Evolutionary conservation across 371 early-diverging fungal species (phyloP).

Genomic region (Dipsacomyces acuminosporus): DNA sequence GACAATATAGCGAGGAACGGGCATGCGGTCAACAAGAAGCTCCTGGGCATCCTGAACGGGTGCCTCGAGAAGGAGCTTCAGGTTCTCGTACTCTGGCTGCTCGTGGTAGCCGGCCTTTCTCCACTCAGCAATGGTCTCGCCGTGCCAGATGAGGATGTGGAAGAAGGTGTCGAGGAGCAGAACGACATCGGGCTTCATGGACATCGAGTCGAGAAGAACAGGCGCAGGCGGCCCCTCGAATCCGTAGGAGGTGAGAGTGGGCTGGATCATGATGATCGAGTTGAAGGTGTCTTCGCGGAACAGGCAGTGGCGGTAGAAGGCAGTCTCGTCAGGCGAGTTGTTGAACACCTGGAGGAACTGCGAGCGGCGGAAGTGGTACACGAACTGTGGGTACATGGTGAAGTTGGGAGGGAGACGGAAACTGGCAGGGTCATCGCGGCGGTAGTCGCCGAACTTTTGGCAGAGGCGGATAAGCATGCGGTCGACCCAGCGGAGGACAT

Average conservation of each 20-base stretch:
- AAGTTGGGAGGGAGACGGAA: constrained; percentile 94
- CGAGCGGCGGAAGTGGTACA: constrained; percentile 98
- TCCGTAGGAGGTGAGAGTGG: constrained; percentile 91
- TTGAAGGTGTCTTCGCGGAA: constrained; percentile 94
- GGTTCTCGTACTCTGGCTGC: constrained; percentile 86
- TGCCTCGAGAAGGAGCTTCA: constrained; percentile 88
- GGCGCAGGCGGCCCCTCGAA: constrained; percentile 90
- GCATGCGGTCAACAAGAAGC: constrained; percentile 91
- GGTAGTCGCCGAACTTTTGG: constrained; percentile 94
- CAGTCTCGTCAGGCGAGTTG: constrained; percentile 98
- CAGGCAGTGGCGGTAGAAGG: constrained; percentile 94
- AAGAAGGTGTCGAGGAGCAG: constrained; percentile 98
- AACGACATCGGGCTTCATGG: constrained; percentile 93
- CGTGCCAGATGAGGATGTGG: constrained; percentile 96
- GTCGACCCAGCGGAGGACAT: constrained; percentile 98
- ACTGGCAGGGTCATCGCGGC: constrained; percentile 92
- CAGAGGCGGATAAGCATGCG: constrained; percentile 98
- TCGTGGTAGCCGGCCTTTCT: constrained; percentile 90
- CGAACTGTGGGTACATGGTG: constrained; percentile 99
- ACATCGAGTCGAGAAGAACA: constrained; percentile 95
- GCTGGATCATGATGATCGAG: constrained; percentile 99
- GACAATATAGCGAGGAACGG: constrained; percentile 97
- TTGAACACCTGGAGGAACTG: constrained; percentile 99
- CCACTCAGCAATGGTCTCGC: constrained; percentile 90
- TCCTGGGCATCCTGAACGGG: constrained; percentile 88